phyloP scores from a whole-genome alignment of 169 alveolate species.

The Plasmodium berghei region DNA sequence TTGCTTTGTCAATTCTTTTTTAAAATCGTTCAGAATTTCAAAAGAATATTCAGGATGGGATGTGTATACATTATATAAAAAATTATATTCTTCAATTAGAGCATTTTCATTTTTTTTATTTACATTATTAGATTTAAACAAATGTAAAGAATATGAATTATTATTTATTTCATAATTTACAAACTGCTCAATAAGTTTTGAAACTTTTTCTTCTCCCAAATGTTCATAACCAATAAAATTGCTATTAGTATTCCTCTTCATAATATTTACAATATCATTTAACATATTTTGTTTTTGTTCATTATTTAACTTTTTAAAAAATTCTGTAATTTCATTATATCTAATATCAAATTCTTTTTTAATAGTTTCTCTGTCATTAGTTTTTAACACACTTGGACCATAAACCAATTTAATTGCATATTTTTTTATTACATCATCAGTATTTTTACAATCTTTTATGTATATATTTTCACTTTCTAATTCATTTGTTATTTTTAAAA shows the following conservation, averaged over 20 bases:
- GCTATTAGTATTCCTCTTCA: background rate
- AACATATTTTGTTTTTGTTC: slow-evolving; percentile 73
- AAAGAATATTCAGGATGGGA: slow-evolving; percentile 70
- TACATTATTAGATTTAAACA: slow-evolving; percentile 43
- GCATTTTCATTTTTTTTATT: slow-evolving; percentile 37
- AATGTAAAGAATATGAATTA: slow-evolving; percentile 57
- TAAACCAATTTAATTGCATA: slow-evolving; percentile 60
- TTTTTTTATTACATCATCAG: slow-evolving; percentile 55
- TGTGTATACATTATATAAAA: slow-evolving; percentile 9
- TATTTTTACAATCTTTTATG: slow-evolving; percentile 66
- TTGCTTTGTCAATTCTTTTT: slow-evolving; percentile 24
- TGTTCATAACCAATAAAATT: background rate
- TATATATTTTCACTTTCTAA: slow-evolving; percentile 37
- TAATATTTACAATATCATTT: slow-evolving; percentile 13
- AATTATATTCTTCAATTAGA: slow-evolving; percentile 24
- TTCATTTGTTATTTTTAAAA: slow-evolving; percentile 51
- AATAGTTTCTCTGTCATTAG: background rate
- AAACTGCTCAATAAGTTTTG: slow-evolving; percentile 50
- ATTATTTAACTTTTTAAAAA: slow-evolving; percentile 47
- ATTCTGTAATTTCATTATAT: slow-evolving; percentile 37
- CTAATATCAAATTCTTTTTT: slow-evolving; percentile 26
- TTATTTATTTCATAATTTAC: slow-evolving; percentile 45
- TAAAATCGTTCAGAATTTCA: slow-evolving; percentile 64
- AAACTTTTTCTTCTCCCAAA: slow-evolving; percentile 32
- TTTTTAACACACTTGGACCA: slow-evolving; percentile 26